Evolutionary conservation across 805 yeast genomes (phyloP), one percentile per base, ranked within the genome.

Genomic region (Cyberlindnera mycetangii): DNA sequence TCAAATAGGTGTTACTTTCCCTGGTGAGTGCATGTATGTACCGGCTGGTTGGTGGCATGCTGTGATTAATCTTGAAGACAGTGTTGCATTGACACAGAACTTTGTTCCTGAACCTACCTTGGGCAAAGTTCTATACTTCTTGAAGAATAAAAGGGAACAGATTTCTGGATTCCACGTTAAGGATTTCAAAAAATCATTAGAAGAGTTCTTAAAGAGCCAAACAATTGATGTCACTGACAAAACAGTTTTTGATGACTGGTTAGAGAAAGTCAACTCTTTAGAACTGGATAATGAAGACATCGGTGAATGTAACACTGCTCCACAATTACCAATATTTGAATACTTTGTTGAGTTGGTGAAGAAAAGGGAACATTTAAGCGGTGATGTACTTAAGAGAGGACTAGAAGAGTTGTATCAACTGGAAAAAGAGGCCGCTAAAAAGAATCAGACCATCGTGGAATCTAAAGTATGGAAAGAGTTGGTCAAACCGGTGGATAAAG

Each of bases 11-110:
- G 70, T 89, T 12, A 85, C 95, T 0, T 79, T 78, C 51, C 84
- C 89, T 0, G 92, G 90, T 6, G 95, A 90, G 60, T 83, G 89
- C 48, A 76, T 89, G 73, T 79, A 85, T 60, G 97, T 89, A 7
- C 97, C 97, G 3, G 75, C 89, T n/a, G 95, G 95, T 1, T 89
- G 97, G 97, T 89, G 97, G 97, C 97, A 89, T 69, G 70, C 81
- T 37, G 97, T 90, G 24, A 86, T 89, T n/a, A 89, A 89, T 55
- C 58, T 89, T 11, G 85, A 83, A 46, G 89, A 84, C 58, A 71
- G 81, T n/a, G 81, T 89, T 16, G 97, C 97, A 0, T 65, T 89
- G 55, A 89, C 97, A 0, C 95, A 88, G 52, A 89, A 89, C 62
- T 89, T 90, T 63, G 90, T 88, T 10, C 95, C 96, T 0, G 60